Evolutionary conservation across 345 rosid genomes (phyloP), one percentile per base, ranked within the genome.

Genomic region (Mangifera indica): DNA sequence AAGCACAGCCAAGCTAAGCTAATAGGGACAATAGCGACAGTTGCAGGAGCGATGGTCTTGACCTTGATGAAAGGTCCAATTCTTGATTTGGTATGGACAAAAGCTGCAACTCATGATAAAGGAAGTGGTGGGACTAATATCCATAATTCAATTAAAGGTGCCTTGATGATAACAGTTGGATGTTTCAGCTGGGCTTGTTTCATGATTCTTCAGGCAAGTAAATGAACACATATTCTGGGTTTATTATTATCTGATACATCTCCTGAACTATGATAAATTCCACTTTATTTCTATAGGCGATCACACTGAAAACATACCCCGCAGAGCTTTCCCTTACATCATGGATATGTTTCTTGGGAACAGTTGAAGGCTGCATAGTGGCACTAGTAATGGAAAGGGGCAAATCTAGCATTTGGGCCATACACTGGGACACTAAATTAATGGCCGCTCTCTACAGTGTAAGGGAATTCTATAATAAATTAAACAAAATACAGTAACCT

Each of bases 1-100:
- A 63, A 84, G 2, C 84, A 83, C 60, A 82, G 97, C 76, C 88
- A 85, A 14, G 90, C 83, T 3, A 94, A 94, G 78, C 53, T 92
- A n/a, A 13, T 80, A 0, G 98, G 98, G 9, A 94, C 97, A 0
- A 15, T 85, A 22, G 87, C 88, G 60, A 94, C 98, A 12, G 98
- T 95, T 15, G 89, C 78, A 3, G 99, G 98, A 79, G 97, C 98
- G 25, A 94, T 92, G 97, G 81, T 84, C 44, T 90, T 94, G 98
- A 94, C 98, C 3, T 57, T 89, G 57, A 29, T 88, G 9, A 89
- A 86, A 81, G 99, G 99, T 0, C 93, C 93, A 0, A 32, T 72
- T 13, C 22, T 95, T 0, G 82, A 88, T 9, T 74, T 88, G 44
- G 53, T 89, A 51, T 84, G 93, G 91, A 83, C 90, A 14, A 79